phyloP scores from a whole-genome alignment of 768 basidiomycete genomes.

The Dentipellis sp. region DNA sequence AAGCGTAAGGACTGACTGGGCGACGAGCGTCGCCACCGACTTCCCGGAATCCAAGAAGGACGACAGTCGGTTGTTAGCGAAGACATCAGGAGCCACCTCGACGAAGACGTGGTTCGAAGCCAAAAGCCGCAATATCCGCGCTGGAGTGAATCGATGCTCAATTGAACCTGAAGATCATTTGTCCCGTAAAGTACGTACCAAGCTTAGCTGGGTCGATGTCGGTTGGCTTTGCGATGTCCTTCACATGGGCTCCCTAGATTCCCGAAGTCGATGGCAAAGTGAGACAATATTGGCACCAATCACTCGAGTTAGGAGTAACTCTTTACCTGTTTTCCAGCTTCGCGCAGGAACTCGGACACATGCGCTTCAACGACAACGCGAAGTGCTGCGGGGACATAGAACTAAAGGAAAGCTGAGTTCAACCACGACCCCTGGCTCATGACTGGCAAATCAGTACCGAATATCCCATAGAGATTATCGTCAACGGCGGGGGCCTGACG shows the following conservation, averaged over 20 bases:
- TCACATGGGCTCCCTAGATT: conserved; percentile 6
- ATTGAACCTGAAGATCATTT: neutral
- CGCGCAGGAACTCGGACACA: conserved; percentile 10
- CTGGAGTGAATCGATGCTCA: conserved; percentile 13
- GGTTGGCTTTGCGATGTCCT: conserved; percentile 1
- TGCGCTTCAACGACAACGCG: neutral
- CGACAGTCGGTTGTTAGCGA: conserved; percentile 30
- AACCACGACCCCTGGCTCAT: too few relatives aligned
- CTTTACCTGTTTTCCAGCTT: conserved; percentile 9
- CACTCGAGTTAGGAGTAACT: neutral
- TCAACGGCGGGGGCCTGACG: too few relatives aligned
- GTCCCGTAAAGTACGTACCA: conserved; percentile 1
- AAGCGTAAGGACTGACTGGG: neutral
- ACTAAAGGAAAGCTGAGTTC: neutral
- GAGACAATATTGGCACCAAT: too few relatives aligned
- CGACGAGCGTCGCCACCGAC: conserved; percentile 14
- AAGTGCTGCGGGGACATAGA: neutral
- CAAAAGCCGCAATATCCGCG: conserved; percentile 28
- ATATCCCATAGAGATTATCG: too few relatives aligned
- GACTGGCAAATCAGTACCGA: too few relatives aligned
- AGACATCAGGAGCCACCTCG: conserved; percentile 28
- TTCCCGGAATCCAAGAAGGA: conserved; percentile 25
- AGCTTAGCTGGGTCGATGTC: conserved; percentile 7
- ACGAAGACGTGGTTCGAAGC: conserved; percentile 30
- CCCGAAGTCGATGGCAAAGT: neutral